A percentile compares a stretch with the other conserved stretches of the same genome.
Evolutionary conservation across 2,329 filamentous ascomycete genomes (phyloP).

Genomic region (Pestalotiopsis sp.): DNA sequence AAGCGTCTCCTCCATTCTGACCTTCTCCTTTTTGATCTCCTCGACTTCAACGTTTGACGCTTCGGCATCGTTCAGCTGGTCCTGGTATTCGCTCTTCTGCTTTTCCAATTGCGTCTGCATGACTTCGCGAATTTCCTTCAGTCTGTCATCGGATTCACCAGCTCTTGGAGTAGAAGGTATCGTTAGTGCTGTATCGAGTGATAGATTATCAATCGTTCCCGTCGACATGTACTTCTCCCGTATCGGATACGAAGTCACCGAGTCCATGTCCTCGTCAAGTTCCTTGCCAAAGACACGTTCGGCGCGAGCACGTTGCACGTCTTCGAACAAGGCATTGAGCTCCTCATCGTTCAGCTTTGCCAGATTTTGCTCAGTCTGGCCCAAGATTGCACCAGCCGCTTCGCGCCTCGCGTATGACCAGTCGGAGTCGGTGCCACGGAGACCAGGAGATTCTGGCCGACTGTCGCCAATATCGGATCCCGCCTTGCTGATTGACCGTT

Average conservation of each 20-base stretch:
- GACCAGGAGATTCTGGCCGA: constrained; percentile 78
- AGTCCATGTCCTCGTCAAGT: constrained; percentile 88
- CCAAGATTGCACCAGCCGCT: constrained; percentile 88
- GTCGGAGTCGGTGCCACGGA: constrained; percentile 79
- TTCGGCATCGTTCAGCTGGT: constrained; percentile 75
- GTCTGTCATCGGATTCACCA: constrained; percentile 72
- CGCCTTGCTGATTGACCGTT: constrained; percentile 77
- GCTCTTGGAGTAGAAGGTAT: constrained; percentile 90
- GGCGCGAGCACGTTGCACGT: constrained; percentile 86
- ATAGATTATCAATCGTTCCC: constrained; percentile 94
- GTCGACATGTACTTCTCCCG: constrained; percentile 96
- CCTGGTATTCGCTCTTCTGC: constrained; percentile 81
- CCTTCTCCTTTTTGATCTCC: constrained; percentile 81
- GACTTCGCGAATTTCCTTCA: constrained; percentile 76
- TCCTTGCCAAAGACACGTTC: constrained; percentile 73
- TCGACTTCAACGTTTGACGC: constrained; percentile 78
- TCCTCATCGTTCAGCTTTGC: constrained; percentile 90
- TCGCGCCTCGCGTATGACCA: constrained; percentile 94
- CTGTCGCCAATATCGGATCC: constrained; percentile 80
- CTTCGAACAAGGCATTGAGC: constrained; percentile 89
- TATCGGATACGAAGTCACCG: constrained; percentile 81
- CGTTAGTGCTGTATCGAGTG: constrained; percentile 88
- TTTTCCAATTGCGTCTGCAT: constrained; percentile 82
- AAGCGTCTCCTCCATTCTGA: constrained; percentile 81
- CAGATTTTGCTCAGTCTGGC: constrained; percentile 83